A percentile compares a stretch with the other conserved stretches of the same genome.
These are phyloP conservation scores for Phytophthora melonis DNA, from an alignment of 352 stramenopile species.

Conservation along the genomic window DNA sequence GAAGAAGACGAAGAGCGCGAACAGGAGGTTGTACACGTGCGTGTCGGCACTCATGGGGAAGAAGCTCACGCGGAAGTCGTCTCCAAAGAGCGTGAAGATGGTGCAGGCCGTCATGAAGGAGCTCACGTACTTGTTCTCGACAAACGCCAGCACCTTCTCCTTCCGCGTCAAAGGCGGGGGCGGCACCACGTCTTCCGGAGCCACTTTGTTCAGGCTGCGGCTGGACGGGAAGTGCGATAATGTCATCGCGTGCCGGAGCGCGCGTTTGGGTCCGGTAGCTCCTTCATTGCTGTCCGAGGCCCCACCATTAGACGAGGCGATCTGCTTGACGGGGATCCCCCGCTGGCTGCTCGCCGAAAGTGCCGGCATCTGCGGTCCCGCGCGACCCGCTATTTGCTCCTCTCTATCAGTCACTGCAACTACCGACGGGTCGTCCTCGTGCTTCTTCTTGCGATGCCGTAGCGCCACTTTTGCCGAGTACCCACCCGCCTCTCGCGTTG, in stretches of 20 bases:
- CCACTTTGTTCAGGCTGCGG: constrained; percentile 75
- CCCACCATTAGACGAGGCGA: constrained; percentile 10
- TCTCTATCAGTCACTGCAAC: constrained; percentile 40
- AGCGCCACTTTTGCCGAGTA: constrained; percentile 51
- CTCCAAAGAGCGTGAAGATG: constrained; percentile 89
- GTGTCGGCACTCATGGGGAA: constrained; percentile 72
- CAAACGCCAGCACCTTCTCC: constrained; percentile 56
- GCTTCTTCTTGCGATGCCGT: constrained; percentile 49
- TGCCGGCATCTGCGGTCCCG: constrained; percentile 45
- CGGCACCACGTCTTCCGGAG: constrained; percentile 57
- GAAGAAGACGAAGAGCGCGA: constrained; percentile 85
- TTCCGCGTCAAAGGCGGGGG: constrained; percentile 46
- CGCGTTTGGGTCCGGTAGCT: constrained; percentile 33
- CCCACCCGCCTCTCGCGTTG: constrained; percentile 12
- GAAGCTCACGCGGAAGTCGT: constrained; percentile 83
- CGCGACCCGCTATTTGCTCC: constrained; percentile 35
- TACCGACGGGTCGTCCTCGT: constrained; percentile 48
- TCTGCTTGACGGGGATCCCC: constrained; percentile 39
- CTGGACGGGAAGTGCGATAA: constrained; percentile 51
- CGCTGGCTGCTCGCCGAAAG: constrained; percentile 40
- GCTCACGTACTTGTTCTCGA: constrained; percentile 82
- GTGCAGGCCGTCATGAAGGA: constrained; percentile 76
- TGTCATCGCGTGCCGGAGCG: constrained; percentile 45
- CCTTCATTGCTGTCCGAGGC: constrained; percentile 25
- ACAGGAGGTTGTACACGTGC: constrained; percentile 82